Base-by-base conservation (phyloP, 768 basidiomycete species). In the Suillus brevipes region DNA sequence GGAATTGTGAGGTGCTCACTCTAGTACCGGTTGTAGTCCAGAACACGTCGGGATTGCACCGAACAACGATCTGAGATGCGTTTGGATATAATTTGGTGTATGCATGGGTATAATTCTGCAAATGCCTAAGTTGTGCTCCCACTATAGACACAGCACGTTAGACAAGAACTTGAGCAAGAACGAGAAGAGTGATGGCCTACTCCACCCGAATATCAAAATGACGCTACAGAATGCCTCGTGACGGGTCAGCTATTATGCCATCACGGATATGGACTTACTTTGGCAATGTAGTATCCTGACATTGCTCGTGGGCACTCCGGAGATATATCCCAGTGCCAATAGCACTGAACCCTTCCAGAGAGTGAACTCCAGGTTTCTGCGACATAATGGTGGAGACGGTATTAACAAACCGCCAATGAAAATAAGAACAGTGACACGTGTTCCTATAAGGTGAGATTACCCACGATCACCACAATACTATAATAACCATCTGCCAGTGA, bases 131-230 rank as follows among this genome's bases (percentile, higher is more conserved):
- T 18, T 50, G 38, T 3, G 71, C 75, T 23, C 71, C 73, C 73
- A 74, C 73, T 74, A 45, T 25, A 42, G 4, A 25, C 7, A 42
- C 1, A n/a, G 34, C 67, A 37, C 59, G 2, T 65, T 55, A n/a
- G 40, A n/a, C 18, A 38, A 42, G 16, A 10, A 59, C 14, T 40
- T 42, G 0, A 13, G 4, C 12, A 53, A 2, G 38, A 9, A 55
- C n/a, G 10, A 28, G 23, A 37, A 45, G 37, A 12, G 31, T 7
- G 14, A 36, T 20, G 28, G 23, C 73, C 36, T 47, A 74, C 74
- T 71, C 74, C 75, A 74, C 28, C 74, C 75, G 23, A 74, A 75
- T 18, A 74, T 69, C 18, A 74, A 70, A 53, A 74, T 76, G 10
- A 76, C 66, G 13, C 74, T 74, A 52, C 8, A 28, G 23, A 47